Conservation (phyloP, 2,329 filamentous ascomycete species). For the Onygenales sp. region DNA sequence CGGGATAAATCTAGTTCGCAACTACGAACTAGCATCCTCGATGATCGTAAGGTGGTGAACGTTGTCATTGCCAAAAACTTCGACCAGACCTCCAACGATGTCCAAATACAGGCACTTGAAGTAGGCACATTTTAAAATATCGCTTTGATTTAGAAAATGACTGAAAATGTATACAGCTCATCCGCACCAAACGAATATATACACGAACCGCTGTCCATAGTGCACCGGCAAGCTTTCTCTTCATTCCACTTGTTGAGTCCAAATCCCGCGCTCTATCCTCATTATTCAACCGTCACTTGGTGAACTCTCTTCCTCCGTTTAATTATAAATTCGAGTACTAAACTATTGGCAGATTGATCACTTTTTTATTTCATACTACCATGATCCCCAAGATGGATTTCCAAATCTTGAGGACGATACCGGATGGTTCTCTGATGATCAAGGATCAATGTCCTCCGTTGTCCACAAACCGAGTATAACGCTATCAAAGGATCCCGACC, state of each 20-base stretch:
- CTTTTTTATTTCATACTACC: slow-evolving; percentile 81
- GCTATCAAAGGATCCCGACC: neutral
- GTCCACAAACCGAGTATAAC: slow-evolving; percentile 19
- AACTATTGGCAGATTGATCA: slow-evolving; percentile 54
- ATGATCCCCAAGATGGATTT: slow-evolving; percentile 62
- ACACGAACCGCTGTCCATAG: slow-evolving; percentile 64
- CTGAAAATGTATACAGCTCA: slow-evolving; percentile 49
- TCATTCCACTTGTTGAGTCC: slow-evolving; percentile 59
- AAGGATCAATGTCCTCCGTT: slow-evolving; percentile 27
- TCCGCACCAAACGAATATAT: slow-evolving; percentile 69
- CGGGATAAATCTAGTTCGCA: slow-evolving; percentile 15
- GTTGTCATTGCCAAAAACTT: slow-evolving; percentile 75
- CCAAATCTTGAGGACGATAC: slow-evolving; percentile 60
- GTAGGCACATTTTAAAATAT: slow-evolving; percentile 20
- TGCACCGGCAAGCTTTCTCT: slow-evolving; percentile 68
- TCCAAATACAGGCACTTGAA: slow-evolving; percentile 72
- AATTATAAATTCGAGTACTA: neutral
- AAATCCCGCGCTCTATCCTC: slow-evolving; percentile 20
- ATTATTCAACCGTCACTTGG: slow-evolving; percentile 33
- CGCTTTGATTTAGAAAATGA: neutral
- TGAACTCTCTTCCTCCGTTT: slow-evolving; percentile 11
- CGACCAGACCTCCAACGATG: slow-evolving; percentile 58
- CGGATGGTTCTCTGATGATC: slow-evolving; percentile 26
- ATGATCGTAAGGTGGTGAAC: slow-evolving; percentile 59
- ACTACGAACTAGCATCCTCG: slow-evolving; percentile 27